Conservation (phyloP, 208 protist genomes). For the Trypanosoma congolense region DNA sequence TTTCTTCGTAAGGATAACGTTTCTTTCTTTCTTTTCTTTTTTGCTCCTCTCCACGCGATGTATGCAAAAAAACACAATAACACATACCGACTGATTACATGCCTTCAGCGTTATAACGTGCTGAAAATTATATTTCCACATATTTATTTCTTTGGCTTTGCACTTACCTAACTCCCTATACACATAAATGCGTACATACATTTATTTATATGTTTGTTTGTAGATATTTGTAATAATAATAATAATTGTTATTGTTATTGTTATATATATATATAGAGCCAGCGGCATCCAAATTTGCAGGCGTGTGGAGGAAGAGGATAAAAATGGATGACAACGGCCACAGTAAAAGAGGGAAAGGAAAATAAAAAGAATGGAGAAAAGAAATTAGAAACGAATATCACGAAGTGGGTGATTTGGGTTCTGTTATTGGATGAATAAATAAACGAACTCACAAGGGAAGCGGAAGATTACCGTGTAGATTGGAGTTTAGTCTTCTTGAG, state of each 20-base stretch:
- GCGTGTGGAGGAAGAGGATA: neutral
- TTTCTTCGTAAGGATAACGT: too few relatives aligned
- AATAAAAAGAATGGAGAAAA: conserved; percentile 4
- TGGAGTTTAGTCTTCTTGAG: too few relatives aligned
- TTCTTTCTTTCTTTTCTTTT: conserved; percentile 3
- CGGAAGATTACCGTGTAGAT: too few relatives aligned
- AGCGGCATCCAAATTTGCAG: neutral
- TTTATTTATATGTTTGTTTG: neutral
- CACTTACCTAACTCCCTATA: too few relatives aligned
- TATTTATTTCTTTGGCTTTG: too few relatives aligned
- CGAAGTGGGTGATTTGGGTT: too few relatives aligned
- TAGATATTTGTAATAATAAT: neutral
- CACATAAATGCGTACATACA: neutral
- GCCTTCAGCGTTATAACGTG: too few relatives aligned
- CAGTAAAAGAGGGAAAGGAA: conserved; percentile 1
- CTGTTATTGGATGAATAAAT: too few relatives aligned
- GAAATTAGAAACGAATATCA: neutral
- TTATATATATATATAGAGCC: neutral
- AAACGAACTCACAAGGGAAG: too few relatives aligned
- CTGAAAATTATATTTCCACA: too few relatives aligned
- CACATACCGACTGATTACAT: too few relatives aligned
- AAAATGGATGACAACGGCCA: neutral
- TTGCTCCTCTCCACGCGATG: neutral
- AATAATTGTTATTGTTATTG: neutral
- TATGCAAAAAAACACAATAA: neutral